Evolutionary conservation across 371 early-diverging fungal species (phyloP).

Genomic region (Mortierella polycephala): DNA sequence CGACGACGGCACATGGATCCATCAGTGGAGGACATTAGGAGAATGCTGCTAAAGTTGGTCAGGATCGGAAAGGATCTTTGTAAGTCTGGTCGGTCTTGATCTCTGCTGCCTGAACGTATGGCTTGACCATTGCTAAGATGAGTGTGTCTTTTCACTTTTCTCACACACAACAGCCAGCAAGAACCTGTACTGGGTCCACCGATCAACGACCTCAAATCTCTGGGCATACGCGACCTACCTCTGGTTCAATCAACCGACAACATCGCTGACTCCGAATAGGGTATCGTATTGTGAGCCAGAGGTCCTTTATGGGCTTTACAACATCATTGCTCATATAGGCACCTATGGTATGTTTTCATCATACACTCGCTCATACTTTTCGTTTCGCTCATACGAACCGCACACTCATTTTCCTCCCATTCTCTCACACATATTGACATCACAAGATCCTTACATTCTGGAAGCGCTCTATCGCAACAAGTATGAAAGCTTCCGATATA

Average conservation of each 20-base stretch:
- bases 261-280: no score
- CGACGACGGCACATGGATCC: no score
- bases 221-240: constrained; percentile 10
- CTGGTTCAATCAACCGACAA: not conserved
- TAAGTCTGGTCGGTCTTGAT: not conserved
- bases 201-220: not conserved
- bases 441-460: constrained; percentile 8
- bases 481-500: constrained; percentile 4
- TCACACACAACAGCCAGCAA: not conserved
- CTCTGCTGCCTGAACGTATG: no score
- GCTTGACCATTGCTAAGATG: no score
- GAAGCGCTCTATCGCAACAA: constrained; percentile 8
- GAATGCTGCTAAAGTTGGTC: not conserved
- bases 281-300: not conserved
- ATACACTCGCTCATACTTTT: not conserved
- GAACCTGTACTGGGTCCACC: constrained; percentile 12
- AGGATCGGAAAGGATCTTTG: constrained; percentile 1
- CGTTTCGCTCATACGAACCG: no score
- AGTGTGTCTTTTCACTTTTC: no score
- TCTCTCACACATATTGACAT: not conserved
- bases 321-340: not conserved
- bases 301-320: not conserved
- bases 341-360: not conserved
- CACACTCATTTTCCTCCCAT: not conserved
- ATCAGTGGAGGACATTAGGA: no score